Conservation (phyloP, 2,329 filamentous ascomycete genomes). For the Aspergillus fischeri region DNA sequence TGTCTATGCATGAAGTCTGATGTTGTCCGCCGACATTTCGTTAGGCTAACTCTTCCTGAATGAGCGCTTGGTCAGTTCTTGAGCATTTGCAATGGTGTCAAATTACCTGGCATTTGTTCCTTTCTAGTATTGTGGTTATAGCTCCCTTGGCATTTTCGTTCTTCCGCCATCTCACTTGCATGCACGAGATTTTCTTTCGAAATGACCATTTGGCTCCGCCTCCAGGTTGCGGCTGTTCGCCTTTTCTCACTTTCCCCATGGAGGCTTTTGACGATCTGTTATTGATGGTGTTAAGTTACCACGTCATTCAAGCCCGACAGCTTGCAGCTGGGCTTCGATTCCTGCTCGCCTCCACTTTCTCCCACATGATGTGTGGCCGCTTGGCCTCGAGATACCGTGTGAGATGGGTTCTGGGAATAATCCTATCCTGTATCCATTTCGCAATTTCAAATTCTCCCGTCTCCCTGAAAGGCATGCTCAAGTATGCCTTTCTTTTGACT, state of each 20-base stretch:
- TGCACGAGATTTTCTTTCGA: conserved; percentile 4
- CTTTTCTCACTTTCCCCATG: neutral
- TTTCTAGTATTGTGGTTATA: conserved; percentile 29
- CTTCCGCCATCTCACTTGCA: conserved; percentile 18
- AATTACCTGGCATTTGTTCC: conserved; percentile 30
- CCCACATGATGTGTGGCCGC: neutral
- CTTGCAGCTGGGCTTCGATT: neutral
- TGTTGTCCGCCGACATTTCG: conserved; percentile 19
- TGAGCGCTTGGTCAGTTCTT: conserved; percentile 33
- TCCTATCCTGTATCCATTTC: neutral
- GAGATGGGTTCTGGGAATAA: neutral
- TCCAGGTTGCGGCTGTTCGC: neutral
- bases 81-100: conserved; percentile 37
- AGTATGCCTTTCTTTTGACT: neutral
- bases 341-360: neutral
- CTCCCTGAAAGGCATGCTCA: neutral
- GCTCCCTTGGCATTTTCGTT: conserved; percentile 11
- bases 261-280: neutral
- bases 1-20: conserved; percentile 27
- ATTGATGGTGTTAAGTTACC: neutral
- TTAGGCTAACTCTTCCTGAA: conserved; percentile 26
- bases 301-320: neutral
- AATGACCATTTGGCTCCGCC: conserved; percentile 2
- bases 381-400: neutral
- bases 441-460: neutral